A percentile compares a stretch with the other conserved stretches of the same genome.
phyloP scores from a whole-genome alignment of 2,329 filamentous ascomycete genomes.

The Fusarium protoensiforme region DNA sequence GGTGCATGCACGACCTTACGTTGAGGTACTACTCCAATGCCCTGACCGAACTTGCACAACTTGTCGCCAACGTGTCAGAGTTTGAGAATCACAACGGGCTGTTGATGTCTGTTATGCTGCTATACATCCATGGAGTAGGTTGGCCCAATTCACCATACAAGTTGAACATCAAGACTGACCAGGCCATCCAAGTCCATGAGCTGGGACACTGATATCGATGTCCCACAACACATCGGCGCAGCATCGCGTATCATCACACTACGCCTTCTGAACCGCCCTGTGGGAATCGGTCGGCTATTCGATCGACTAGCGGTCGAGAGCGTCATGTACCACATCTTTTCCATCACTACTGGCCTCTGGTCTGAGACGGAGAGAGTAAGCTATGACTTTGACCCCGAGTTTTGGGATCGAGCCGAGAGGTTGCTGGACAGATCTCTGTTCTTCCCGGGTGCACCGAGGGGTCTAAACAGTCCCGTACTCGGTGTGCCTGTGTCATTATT shows the following conservation, averaged over 20 bases:
- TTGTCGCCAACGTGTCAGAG: conserved; percentile 15
- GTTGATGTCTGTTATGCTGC: conserved; percentile 40
- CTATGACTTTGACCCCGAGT: conserved; percentile 20
- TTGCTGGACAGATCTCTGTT: conserved; percentile 18
- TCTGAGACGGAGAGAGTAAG: conserved; percentile 9
- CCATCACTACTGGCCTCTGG: conserved; percentile 35
- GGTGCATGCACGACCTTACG: conserved; percentile 34
- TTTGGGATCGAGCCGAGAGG: conserved; percentile 33
- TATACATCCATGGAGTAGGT: conserved; percentile 42
- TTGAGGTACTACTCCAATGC: conserved; percentile 39
- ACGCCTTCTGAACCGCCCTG: conserved; percentile 14
- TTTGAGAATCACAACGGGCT: conserved; percentile 36
- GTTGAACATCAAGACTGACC: background rate
- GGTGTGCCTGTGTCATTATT: conserved; percentile 36
- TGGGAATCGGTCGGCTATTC: conserved; percentile 21
- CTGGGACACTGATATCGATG: conserved; percentile 31
- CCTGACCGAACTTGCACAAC: conserved; percentile 25
- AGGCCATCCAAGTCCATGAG: conserved; percentile 22
- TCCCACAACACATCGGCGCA: conserved; percentile 34
- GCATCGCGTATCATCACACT: conserved; percentile 32
- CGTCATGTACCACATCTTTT: conserved; percentile 39
- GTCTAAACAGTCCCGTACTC: conserved; percentile 35
- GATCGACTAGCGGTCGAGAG: conserved; percentile 39
- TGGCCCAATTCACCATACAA: background rate
- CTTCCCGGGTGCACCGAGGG: conserved; percentile 17